Evolutionary conservation across 306 rosid genomes (phyloP).

Genomic region (Senna tora): DNA sequence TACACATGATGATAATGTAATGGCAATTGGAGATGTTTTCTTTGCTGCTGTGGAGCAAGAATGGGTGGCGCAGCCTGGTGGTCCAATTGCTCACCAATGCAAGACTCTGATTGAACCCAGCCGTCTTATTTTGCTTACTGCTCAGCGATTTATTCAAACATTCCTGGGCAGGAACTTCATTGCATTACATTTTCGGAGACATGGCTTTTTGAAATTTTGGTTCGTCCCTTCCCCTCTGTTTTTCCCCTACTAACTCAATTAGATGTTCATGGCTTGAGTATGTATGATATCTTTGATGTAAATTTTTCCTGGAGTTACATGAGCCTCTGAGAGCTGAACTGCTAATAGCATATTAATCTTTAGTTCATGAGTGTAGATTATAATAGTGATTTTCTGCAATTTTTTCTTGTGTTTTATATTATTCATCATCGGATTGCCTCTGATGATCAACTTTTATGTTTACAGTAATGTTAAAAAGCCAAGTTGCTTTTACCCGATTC

Average conservation of each 20-base stretch:
- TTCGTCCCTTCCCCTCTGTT: conserved; percentile 29
- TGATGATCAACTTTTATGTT: conserved; percentile 35
- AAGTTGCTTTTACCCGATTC: conserved; percentile 89
- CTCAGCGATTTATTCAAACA: conserved; percentile 88
- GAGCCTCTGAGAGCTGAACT: conserved; percentile 12
- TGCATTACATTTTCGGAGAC: conserved; percentile 78
- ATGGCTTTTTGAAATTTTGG: conserved; percentile 87
- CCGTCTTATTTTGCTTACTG: conserved; percentile 77
- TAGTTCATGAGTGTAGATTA: neutral
- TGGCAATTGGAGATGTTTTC: conserved; percentile 85
- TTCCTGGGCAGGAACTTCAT: conserved; percentile 77
- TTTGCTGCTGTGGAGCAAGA: conserved; percentile 70
- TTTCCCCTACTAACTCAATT: neutral
- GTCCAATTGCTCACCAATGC: conserved; percentile 79
- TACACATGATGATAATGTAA: conserved; percentile 58
- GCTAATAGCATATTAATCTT: neutral
- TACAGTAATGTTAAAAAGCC: conserved; percentile 74
- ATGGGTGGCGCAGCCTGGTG: conserved; percentile 86
- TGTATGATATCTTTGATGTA: neutral
- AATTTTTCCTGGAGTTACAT: conserved; percentile 1
- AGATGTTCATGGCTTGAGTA: neutral
- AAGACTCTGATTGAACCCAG: conserved; percentile 77
- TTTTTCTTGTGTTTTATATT: neutral
- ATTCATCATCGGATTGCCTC: conserved; percentile 12
- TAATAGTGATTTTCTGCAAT: neutral